Base-by-base conservation (phyloP, 371 early-diverging fungal species). In the Lichtheimia ornata region DNA sequence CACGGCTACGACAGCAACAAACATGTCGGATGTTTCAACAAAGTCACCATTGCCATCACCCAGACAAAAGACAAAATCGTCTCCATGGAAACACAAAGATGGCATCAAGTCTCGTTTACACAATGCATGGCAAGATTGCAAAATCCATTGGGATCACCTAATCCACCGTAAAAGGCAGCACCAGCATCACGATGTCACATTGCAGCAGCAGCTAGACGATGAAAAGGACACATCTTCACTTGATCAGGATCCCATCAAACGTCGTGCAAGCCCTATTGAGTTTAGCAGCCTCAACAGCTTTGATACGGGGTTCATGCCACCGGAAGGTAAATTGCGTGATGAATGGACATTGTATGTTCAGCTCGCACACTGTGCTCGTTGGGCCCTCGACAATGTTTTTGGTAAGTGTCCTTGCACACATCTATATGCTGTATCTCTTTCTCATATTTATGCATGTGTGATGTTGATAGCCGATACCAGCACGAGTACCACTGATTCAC, bases 371-470 rank as follows among this genome's bases (percentile, higher is more conserved):
- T 77, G 78, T 65, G 60, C 73, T 7, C 59, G 70, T 25, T 81
- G 81, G 81, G 69, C 76, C 2, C 53, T 81, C 11, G 74, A 77
- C 41, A 68, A 70, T 65, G 66, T 69, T 6, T 81, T 77, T 64
- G 67, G 73, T 54, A 66, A 42, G 35, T 45, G 9, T 22, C 22
- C 22, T 13, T 51, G 7, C 1, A 11, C 14, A 44, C 3, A 22
- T 44, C 4, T 13, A 43, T 44, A 25, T 15, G 11, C 11, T 35
- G 35, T 35, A 9, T 12, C 2, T 44, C 4, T 64, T 44, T 58
- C 17, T 25, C 15, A 35, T 53, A 14, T 63, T 49, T 42, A 18
- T 45, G 41, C 35, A 6, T 59, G 43, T 51, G 50, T 45, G 44
- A 53, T 5, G 56, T 58, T 45, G 63, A 54, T 42, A 63, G 25